phyloP scores from a whole-genome alignment of 169 alveolate genomes.

The Amoebophrya sp. region DNA sequence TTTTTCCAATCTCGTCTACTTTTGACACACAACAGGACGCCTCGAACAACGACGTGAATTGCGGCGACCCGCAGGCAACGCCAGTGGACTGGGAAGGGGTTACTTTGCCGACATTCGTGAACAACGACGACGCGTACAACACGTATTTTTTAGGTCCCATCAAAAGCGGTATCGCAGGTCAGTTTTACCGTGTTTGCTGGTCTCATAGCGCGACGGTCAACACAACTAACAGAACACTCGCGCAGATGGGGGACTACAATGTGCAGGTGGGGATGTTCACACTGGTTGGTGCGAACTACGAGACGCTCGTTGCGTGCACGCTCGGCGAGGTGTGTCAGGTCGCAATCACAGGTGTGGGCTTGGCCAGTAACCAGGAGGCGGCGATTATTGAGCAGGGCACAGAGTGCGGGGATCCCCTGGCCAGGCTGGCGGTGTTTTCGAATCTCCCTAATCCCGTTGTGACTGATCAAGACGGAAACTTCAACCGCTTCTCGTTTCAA shows the following conservation, averaged over 20 bases:
- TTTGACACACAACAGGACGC: neutral
- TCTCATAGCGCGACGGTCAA: neutral
- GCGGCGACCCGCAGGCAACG: neutral
- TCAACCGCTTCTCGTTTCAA: neutral
- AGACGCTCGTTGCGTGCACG: neutral
- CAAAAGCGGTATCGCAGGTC: neutral
- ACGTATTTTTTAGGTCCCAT: neutral
- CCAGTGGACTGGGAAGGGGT: neutral
- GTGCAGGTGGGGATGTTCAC: neutral
- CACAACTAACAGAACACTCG: neutral
- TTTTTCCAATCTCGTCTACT: too few species aligned
- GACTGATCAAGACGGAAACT: neutral
- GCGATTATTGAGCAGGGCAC: neutral
- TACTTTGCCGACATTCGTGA: neutral
- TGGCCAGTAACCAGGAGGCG: neutral
- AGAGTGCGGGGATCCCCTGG: neutral
- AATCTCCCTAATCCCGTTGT: neutral
- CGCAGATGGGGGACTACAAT: neutral
- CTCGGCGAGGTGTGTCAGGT: neutral
- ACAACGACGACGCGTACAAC: neutral
- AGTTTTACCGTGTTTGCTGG: neutral
- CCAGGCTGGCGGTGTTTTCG: neutral
- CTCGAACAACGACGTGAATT: neutral
- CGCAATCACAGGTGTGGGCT: neutral
- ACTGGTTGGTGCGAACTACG: neutral